phyloP scores from a whole-genome alignment of 2,329 filamentous ascomycete genomes.

The Penicillium sp. region DNA sequence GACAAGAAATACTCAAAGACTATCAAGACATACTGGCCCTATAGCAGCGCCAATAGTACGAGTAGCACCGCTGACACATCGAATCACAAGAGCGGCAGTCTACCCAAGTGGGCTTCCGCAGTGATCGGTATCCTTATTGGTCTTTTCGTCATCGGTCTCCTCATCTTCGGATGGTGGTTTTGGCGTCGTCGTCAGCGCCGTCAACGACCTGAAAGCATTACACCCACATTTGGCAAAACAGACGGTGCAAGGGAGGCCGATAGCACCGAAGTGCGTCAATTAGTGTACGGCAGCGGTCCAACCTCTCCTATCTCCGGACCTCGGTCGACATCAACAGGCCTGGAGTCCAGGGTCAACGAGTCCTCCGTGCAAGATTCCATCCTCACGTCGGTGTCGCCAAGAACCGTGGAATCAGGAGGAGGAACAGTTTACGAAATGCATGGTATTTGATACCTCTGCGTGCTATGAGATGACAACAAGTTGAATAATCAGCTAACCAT shows the following conservation, averaged over 20 bases:
- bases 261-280: constrained; percentile 6
- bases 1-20: constrained; percentile 57
- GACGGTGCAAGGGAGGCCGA: constrained; percentile 5
- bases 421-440: constrained; percentile 22
- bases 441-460: constrained; percentile 6
- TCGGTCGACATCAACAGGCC: constrained; percentile 14
- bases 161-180: constrained; percentile 13
- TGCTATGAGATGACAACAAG: neutral
- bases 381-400: constrained; percentile 11
- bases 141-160: constrained; percentile 21
- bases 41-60: constrained; percentile 37
- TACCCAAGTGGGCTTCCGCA: constrained; percentile 63
- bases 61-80: constrained; percentile 16
- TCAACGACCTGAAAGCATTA: neutral
- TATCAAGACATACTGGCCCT: constrained; percentile 65
- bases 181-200: constrained; percentile 21
- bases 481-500: neutral
- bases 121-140: constrained; percentile 45
- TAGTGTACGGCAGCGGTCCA: constrained; percentile 12
- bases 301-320: constrained; percentile 15
- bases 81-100: constrained; percentile 31
- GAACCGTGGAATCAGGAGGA: constrained; percentile 22
- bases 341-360: constrained; percentile 5
- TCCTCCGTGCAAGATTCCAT: constrained; percentile 12
- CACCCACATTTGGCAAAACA: neutral